phyloP scores from a whole-genome alignment of 2,329 filamentous ascomycete genomes.

The Sarocladium kiliense region DNA sequence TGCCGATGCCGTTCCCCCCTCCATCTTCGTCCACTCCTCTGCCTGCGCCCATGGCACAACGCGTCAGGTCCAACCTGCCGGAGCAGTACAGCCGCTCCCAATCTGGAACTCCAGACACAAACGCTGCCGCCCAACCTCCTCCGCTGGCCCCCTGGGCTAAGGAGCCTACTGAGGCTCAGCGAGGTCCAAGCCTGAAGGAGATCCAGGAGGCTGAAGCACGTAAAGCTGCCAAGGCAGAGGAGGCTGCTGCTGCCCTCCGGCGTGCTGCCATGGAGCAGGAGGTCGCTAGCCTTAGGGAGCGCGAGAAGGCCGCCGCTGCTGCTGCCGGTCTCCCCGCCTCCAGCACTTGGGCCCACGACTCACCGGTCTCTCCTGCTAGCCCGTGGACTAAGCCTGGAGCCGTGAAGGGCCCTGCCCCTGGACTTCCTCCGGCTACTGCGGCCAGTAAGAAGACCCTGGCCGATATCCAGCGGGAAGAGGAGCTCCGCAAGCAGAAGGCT shows the following conservation, averaged over 20 bases:
- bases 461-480: conserved; percentile 96
- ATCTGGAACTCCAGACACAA: conserved; percentile 63
- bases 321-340: conserved; percentile 77
- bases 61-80: conserved; percentile 76
- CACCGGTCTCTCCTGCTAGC: conserved; percentile 60
- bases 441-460: conserved; percentile 80
- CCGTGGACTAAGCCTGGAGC: conserved; percentile 64
- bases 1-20: conserved; percentile 71
- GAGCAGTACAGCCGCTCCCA: conserved; percentile 68
- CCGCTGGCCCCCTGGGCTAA: conserved; percentile 94
- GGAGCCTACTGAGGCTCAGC: conserved; percentile 68
- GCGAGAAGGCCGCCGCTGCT: conserved; percentile 48
- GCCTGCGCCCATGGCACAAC: conserved; percentile 83
- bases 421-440: conserved; percentile 18
- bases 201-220: conserved; percentile 95
- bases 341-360: conserved; percentile 82
- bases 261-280: conserved; percentile 79
- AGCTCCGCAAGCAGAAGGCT: conserved; percentile 76
- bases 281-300: conserved; percentile 52
- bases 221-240: conserved; percentile 85
- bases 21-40: conserved; percentile 76
- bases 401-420: conserved; percentile 31
- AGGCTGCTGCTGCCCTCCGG: conserved; percentile 70
- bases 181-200: conserved; percentile 88
- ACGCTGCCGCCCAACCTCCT: conserved; percentile 45